These are phyloP conservation scores for Chrysoporthe puriensis DNA, from an alignment of 2,329 filamentous ascomycete species.

Conservation along the genomic window DNA sequence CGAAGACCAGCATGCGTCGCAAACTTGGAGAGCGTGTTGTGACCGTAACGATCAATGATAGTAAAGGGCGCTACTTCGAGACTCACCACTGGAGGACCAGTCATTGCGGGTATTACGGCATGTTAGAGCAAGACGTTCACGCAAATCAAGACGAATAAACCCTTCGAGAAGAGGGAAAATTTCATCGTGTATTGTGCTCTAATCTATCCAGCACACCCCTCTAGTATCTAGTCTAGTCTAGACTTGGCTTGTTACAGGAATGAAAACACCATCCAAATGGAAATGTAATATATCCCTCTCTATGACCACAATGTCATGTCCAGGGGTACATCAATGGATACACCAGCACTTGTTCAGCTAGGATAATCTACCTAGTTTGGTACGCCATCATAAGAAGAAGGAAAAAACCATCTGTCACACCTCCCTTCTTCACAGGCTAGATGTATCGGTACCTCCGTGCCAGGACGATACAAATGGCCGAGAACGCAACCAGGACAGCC, in stretches of 20 bases:
- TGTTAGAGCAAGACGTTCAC: background rate
- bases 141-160: background rate
- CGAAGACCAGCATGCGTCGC: too few relatives aligned
- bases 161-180: background rate
- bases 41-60: too few relatives aligned
- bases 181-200: background rate
- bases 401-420: background rate
- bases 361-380: background rate
- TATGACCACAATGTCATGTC: background rate
- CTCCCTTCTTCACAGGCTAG: slow-evolving; percentile 32
- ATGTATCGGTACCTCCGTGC: slow-evolving; percentile 53
- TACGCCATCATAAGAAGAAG: background rate
- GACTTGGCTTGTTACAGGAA: background rate
- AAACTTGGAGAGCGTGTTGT: too few relatives aligned
- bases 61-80: too few relatives aligned
- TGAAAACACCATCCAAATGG: background rate
- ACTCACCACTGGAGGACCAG: too few relatives aligned
- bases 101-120: background rate
- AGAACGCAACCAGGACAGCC: slow-evolving; percentile 57
- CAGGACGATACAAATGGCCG: slow-evolving; percentile 48
- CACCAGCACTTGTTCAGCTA: background rate
- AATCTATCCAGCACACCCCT: background rate
- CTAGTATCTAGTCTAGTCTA: background rate
- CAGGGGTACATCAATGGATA: background rate
- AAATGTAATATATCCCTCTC: background rate